Base-by-base conservation (phyloP, 768 basidiomycete species). In the Melanogaster broomeanus region DNA sequence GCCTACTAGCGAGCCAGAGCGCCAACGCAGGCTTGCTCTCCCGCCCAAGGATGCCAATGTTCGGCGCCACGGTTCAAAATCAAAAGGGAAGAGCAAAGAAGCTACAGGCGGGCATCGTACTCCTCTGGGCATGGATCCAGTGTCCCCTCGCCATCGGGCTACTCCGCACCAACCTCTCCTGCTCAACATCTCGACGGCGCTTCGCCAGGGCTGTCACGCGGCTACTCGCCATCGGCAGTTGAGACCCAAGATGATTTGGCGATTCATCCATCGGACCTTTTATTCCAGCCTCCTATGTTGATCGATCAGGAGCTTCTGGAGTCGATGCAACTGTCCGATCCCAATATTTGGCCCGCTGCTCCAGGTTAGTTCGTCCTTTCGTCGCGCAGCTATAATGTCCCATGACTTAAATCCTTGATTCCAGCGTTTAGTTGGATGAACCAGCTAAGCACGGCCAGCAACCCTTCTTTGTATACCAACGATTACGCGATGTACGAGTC, bases 291-390 rank as follows among this genome's bases (percentile, higher is more conserved):
- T 1, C 74, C 80, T 12, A 71, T 85, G 57, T 75, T 77, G 2
- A 83, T 83, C 58, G 83, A 87, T 58, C 70, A 74, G 16, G 81
- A 82, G 35, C 77, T 87, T 24, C 59, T 87, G 64, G 79, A 84
- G 47, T 81, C 82, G 22, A 78, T 85, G 61, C 82, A 84, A 57
- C 76, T 87, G 60, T 71, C 76, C 15, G 78, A 84, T 61, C 77
- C 80, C n/a, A n/a, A n/a, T 39, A 67, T 70, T 3, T 85, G 82
- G 83, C 78, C 79, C 25, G 68, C 76, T 2, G 56, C 83, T 34
- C 78, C 83, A 60, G 78, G 84, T 85, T 55, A 58, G 79, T 64
- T 5, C 19, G 21, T 21, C n/a, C 10, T 16, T 34, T 18, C 13
- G 9, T 31, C 15, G 24, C 3, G n/a, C 3, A n/a, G 35, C 15